Evolutionary conservation across 2,329 filamentous ascomycete species (phyloP).

Genomic region (Colletotrichum sp.): DNA sequence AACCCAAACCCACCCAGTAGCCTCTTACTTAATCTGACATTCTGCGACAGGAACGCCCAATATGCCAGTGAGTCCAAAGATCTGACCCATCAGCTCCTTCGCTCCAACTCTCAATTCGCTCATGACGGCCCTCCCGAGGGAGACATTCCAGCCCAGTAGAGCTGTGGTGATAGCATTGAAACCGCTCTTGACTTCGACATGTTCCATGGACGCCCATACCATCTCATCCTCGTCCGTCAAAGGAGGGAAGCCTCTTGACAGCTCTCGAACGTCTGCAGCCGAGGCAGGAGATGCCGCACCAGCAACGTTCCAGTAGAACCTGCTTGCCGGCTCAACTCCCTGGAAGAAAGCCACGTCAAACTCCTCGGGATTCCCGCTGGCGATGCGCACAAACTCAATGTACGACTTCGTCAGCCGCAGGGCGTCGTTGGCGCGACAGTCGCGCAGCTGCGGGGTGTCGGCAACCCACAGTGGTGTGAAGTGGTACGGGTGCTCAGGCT

Average conservation of each 20-base stretch:
- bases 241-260: constrained; percentile 10
- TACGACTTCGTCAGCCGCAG: constrained; percentile 34
- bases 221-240: background rate
- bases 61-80: constrained; percentile 26
- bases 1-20: background rate
- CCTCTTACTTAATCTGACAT: background rate
- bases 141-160: background rate
- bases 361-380: constrained; percentile 18
- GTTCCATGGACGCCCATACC: background rate
- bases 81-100: constrained; percentile 25
- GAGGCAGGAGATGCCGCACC: background rate
- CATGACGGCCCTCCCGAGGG: constrained; percentile 14
- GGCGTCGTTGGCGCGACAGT: constrained; percentile 36
- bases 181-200: background rate
- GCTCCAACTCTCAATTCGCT: constrained; percentile 24
- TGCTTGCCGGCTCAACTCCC: constrained; percentile 25
- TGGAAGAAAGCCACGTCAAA: constrained; percentile 31
- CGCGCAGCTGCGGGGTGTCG: constrained; percentile 28
- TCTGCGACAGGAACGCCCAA: constrained; percentile 23
- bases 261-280: background rate
- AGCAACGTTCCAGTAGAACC: constrained; percentile 28
- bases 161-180: background rate
- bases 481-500: constrained; percentile 33
- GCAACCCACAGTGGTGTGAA: constrained; percentile 31
- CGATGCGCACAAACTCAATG: constrained; percentile 28